Evolutionary conservation across 495 filamentous ascomycete genomes (phyloP), one percentile per base, ranked within the genome.

Genomic region (Hyphodiscus hymeniophilus): DNA sequence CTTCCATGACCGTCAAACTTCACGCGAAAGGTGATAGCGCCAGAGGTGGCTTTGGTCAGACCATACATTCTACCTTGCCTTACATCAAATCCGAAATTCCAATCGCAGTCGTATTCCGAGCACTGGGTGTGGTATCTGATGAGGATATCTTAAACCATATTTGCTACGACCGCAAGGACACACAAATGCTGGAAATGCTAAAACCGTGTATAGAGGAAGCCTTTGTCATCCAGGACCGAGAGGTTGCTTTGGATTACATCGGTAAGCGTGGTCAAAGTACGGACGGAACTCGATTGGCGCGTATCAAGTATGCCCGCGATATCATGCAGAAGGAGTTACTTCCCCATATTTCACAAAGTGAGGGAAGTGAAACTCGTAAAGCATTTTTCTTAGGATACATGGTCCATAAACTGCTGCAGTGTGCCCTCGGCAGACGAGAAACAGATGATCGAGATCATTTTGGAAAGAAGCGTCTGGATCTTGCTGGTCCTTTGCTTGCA

Each of bases 311-410:
- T 51, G 92, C 92, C 0, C 73, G 85, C 52, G 92, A 97, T 40
- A 85, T 97, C 50, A 80, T 99, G 72, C 89, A 95, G 67, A 95
- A 94, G 66, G 92, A 99, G 69, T 77, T 95, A 55, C 70, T 99
- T 35, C 92, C 92, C 6, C 92, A 99, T 58, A 95, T 99, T 38
- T 94, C 91, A 2, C 94, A 97, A 60, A 80, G 76, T 43, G 88
- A 95, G 63, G 92, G 92, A n/a, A 94, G 88, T 57, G 92, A 97
- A 60, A 96, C 91, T 1, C 71, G 87, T 22, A 99, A 99, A 63
- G 92, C 92, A 4, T 97, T 95, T 72, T 99, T 97, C 78, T 70
- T 99, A 30, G 92, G 94, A 23, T 99, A 97, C 65, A 97, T 99
- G 94, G 86, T 95, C 35, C 89, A 97, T 65, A 79, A 87, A 59